Evolutionary conservation across 352 stramenopile genomes (phyloP).

Genomic region (Phytopythium kandeliae): DNA sequence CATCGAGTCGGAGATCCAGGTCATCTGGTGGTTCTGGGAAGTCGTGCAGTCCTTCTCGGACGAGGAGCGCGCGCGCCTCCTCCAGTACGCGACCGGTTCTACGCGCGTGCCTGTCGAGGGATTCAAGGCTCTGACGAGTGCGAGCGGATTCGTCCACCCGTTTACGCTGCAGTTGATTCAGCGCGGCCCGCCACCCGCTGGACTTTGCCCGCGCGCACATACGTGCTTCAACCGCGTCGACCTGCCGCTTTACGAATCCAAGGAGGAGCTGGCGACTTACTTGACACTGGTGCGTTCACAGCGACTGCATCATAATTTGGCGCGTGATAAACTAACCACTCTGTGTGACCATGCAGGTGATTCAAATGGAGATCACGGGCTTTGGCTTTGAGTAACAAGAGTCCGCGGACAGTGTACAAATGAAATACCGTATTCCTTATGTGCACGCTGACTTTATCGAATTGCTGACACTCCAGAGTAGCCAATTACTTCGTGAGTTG

Average conservation of each 20-base stretch:
- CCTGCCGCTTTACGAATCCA: constrained; percentile 70
- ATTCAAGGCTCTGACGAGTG: constrained; percentile 75
- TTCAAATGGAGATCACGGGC: constrained; percentile 83
- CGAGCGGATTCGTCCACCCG: constrained; percentile 70
- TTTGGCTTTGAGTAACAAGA: constrained; percentile 57
- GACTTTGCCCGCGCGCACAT: constrained; percentile 73
- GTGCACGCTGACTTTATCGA: constrained; percentile 48
- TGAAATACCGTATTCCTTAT: constrained; percentile 22
- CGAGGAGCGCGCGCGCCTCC: constrained; percentile 92
- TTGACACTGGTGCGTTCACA: constrained; percentile 54
- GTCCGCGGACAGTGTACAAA: neutral
- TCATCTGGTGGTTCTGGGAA: constrained; percentile 91
- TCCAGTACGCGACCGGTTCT: constrained; percentile 97
- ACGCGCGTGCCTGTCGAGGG: constrained; percentile 90
- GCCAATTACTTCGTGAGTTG: too few relatives aligned
- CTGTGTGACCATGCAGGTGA: constrained; percentile 21
- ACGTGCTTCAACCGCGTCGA: constrained; percentile 90
- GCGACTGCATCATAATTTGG: constrained; percentile 9
- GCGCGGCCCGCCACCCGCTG: constrained; percentile 33
- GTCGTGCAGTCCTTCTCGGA: constrained; percentile 78
- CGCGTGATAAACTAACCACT: neutral
- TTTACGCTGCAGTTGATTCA: constrained; percentile 78
- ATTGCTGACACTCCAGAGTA: constrained; percentile 28
- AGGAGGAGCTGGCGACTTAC: constrained; percentile 83
- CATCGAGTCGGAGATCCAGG: constrained; percentile 49